phyloP scores from a whole-genome alignment of 2,329 filamentous ascomycete species.

The Cephalotrichum gorgonifer region DNA sequence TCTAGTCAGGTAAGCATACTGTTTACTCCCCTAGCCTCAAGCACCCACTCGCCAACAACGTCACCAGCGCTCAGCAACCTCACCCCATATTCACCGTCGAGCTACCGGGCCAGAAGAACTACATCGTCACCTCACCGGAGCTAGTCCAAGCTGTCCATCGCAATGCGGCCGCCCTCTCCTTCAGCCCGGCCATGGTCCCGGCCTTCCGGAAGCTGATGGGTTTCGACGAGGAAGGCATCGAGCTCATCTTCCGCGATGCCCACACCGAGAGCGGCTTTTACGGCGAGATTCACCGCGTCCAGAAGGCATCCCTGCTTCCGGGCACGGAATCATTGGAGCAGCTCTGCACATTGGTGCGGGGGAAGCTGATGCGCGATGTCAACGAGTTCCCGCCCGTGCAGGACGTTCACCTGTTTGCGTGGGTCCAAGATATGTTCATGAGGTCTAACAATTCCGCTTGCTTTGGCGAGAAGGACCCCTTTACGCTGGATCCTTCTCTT shows the following conservation, averaged over 20 bases:
- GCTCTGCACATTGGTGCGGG: constrained; percentile 1
- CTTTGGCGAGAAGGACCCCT: no score
- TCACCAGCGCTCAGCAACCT: constrained; percentile 9
- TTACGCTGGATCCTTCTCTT: no score
- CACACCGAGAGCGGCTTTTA: constrained; percentile 14
- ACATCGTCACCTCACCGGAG: constrained; percentile 13
- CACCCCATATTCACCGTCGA: constrained; percentile 14
- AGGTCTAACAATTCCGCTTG: constrained; percentile 9
- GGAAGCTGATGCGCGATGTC: no score
- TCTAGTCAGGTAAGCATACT: no score
- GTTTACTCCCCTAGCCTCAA: no score
- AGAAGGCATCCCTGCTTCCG: constrained; percentile 10
- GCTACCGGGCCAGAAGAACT: constrained; percentile 12
- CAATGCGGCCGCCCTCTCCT: constrained; percentile 9
- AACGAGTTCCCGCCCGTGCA: not conserved
- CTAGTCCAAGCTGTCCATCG: constrained; percentile 12
- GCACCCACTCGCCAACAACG: no score
- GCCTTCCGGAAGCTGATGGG: constrained; percentile 13
- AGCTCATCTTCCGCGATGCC: constrained; percentile 13
- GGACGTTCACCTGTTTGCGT: constrained; percentile 8
- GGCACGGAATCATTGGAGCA: constrained; percentile 10
- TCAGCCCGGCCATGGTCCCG: constrained; percentile 11
- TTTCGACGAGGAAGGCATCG: constrained; percentile 10
- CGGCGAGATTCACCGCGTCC: constrained; percentile 11
- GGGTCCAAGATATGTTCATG: constrained; percentile 11